Evolutionary conservation across 108 stramenopile genomes (phyloP).

Genomic region (Cyclotella cryptica): DNA sequence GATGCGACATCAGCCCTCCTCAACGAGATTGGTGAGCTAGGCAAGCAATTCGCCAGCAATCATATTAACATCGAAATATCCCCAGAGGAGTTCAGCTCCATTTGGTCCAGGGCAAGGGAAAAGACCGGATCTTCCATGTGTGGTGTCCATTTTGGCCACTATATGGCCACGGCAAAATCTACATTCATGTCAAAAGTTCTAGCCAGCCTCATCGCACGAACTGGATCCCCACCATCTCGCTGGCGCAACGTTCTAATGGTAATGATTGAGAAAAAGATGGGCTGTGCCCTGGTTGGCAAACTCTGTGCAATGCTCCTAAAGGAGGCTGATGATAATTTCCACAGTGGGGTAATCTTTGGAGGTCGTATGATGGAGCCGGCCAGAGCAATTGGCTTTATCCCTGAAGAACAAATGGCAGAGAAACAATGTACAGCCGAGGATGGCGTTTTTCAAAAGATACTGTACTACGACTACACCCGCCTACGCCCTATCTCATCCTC

Average conservation of each 20-base stretch:
- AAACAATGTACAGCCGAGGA: constrained; percentile 30
- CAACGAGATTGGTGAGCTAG: not conserved
- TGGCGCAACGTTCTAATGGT: no score
- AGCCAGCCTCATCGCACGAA: no score
- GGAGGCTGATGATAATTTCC: not conserved
- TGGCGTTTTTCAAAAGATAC: constrained; percentile 15
- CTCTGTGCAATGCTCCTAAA: no score
- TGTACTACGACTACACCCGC: constrained; percentile 28
- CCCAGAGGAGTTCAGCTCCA: not conserved
- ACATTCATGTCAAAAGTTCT: not conserved
- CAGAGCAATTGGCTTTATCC: constrained; percentile 13
- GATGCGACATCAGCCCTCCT: not conserved
- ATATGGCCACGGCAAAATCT: not conserved
- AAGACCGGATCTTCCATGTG: constrained; percentile 1
- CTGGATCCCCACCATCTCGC: no score
- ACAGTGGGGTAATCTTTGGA: constrained; percentile 27
- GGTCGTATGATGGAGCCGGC: constrained; percentile 8
- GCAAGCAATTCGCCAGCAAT: not conserved
- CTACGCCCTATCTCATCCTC: not conserved
- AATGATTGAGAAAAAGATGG: no score
- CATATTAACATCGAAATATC: not conserved
- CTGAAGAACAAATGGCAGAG: constrained; percentile 21
- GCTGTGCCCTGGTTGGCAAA: no score
- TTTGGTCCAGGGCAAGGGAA: not conserved
- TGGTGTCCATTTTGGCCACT: constrained; percentile 2